phyloP scores from a whole-genome alignment of 495 filamentous ascomycete genomes.

The Sordaria brevicollis region DNA sequence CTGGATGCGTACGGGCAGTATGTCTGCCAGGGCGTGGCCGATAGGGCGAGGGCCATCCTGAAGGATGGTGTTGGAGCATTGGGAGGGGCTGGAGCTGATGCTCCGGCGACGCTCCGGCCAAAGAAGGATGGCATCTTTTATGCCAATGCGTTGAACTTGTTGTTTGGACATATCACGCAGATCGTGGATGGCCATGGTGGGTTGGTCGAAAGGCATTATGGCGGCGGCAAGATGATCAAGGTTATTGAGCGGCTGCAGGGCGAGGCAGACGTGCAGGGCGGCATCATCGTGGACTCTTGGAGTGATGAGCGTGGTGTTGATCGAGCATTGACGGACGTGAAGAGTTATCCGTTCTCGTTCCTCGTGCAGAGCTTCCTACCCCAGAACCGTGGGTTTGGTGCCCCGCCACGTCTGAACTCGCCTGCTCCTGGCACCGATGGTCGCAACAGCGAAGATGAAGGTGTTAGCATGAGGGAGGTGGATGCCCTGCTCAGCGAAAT shows the following conservation, averaged over 20 bases:
- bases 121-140: constrained; percentile 74
- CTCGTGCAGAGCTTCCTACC: constrained; percentile 89
- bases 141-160: constrained; percentile 75
- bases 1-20: constrained; percentile 91
- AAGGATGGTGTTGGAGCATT: constrained; percentile 41
- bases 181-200: constrained; percentile 87
- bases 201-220: constrained; percentile 89
- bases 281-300: constrained; percentile 93
- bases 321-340: constrained; percentile 82
- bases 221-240: constrained; percentile 81
- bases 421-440: constrained; percentile 50
- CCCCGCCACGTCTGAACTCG: constrained; percentile 46
- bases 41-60: constrained; percentile 68
- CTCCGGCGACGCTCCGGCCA: not conserved
- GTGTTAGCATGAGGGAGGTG: constrained; percentile 89
- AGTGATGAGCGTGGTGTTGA: constrained; percentile 77
- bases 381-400: constrained; percentile 44
- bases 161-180: constrained; percentile 96
- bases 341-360: constrained; percentile 94
- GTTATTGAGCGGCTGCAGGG: constrained; percentile 90
- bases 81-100: constrained; percentile 26
- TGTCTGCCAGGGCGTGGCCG: constrained; percentile 86
- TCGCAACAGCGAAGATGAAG: constrained; percentile 68
- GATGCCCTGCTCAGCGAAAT: constrained; percentile 79
- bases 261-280: constrained; percentile 95